Evolutionary conservation across 2,329 filamentous ascomycete species (phyloP).

Genomic region (Pseudogymnoascus pannorum): DNA sequence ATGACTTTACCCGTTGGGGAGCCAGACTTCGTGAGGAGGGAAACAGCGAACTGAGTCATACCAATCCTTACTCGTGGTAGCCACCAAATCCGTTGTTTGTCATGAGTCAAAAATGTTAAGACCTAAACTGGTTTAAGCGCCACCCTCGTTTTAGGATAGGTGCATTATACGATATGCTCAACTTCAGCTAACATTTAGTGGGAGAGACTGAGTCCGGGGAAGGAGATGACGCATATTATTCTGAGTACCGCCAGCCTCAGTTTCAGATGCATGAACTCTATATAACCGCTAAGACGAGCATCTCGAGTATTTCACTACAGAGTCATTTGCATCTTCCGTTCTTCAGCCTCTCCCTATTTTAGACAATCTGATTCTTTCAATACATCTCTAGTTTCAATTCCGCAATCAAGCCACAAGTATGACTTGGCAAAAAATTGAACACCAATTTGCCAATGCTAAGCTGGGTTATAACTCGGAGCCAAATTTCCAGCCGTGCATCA

Average conservation of each 20-base stretch:
- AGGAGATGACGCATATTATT: not conserved
- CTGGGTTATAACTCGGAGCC: slow-evolving; percentile 11
- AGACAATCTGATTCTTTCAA: not conserved
- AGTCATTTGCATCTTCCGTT: not conserved
- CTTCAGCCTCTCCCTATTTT: not conserved
- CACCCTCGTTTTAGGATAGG: not conserved
- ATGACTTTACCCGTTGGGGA: not conserved
- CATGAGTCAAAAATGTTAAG: not conserved
- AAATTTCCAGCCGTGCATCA: slow-evolving; percentile 13
- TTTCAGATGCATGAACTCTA: not conserved
- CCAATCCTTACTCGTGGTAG: not conserved
- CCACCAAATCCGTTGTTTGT: not conserved
- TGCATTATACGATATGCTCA: not conserved
- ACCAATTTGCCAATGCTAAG: slow-evolving; percentile 8
- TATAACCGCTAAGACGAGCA: not conserved
- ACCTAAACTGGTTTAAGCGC: not conserved
- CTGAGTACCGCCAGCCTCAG: not conserved
- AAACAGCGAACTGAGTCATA: not conserved
- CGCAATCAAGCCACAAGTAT: not conserved
- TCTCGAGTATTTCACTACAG: not conserved
- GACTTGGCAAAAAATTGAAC: slow-evolving; percentile 9
- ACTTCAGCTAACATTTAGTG: not conserved
- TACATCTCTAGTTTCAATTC: not conserved
- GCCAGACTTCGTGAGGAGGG: not conserved
- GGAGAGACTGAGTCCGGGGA: not conserved